Conservation (phyloP, 2,329 filamentous ascomycete genomes). For the Teratosphaeria pseudoeucalypti region DNA sequence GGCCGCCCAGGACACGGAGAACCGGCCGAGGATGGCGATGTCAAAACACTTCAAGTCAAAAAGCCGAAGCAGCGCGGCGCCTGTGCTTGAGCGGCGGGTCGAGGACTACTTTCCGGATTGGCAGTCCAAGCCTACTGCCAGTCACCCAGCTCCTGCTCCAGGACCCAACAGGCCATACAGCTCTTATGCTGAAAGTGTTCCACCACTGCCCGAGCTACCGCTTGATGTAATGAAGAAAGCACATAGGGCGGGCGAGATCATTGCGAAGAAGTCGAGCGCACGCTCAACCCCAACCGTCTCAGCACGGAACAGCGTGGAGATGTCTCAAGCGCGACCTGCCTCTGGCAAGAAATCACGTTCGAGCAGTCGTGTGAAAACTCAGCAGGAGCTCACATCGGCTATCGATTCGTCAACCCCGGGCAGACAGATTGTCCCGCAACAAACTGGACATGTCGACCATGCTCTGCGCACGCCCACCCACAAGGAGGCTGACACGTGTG, state of each 20-base stretch:
- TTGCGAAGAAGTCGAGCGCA: constrained; percentile 17
- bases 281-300: constrained; percentile 10
- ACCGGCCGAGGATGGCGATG: constrained; percentile 4
- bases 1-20: constrained; percentile 4
- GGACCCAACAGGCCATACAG: constrained; percentile 6
- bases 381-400: background rate
- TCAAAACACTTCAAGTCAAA: background rate
- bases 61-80: constrained; percentile 4
- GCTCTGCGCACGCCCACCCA: background rate
- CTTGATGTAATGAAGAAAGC: constrained; percentile 19
- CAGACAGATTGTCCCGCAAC: background rate
- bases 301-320: constrained; percentile 14
- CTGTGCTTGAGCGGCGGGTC: constrained; percentile 3
- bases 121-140: constrained; percentile 15
- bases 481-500: background rate
- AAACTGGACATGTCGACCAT: background rate
- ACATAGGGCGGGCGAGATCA: constrained; percentile 16
- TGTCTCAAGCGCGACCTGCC: constrained; percentile 2
- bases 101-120: constrained; percentile 21
- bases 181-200: constrained; percentile 15
- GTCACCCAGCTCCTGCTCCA: background rate
- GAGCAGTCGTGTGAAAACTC: constrained; percentile 5
- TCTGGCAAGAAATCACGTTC: constrained; percentile 3
- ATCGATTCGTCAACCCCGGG: background rate
- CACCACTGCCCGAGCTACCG: constrained; percentile 23